Conservation (phyloP, 352 stramenopile genomes). For the Globisporangium cederbergense region DNA sequence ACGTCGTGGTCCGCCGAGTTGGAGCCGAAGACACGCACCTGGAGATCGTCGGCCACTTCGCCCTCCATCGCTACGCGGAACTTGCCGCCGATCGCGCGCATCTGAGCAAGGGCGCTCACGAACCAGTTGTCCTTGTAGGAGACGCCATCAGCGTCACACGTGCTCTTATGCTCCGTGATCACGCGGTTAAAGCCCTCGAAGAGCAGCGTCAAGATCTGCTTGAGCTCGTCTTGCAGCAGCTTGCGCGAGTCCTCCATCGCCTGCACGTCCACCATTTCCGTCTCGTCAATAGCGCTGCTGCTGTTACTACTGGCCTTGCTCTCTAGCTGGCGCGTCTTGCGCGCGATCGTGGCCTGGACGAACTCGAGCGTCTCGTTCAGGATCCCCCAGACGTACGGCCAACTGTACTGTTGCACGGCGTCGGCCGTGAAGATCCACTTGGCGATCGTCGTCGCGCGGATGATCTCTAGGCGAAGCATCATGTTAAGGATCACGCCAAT, state of each 20-base stretch:
- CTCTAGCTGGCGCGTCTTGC: conserved; percentile 35
- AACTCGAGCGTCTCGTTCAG: conserved; percentile 67
- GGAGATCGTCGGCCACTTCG: conserved; percentile 45
- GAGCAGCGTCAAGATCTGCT: conserved; percentile 46
- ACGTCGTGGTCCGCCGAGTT: conserved; percentile 59
- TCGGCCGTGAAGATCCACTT: conserved; percentile 81
- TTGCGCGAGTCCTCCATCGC: conserved; percentile 38
- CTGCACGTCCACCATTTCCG: conserved; percentile 47
- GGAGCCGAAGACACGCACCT: conserved; percentile 49
- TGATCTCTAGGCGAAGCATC: conserved; percentile 69
- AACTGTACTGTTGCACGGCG: conserved; percentile 85
- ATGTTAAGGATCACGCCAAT: conserved; percentile 78
- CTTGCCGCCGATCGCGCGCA: conserved; percentile 59
- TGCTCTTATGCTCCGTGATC: conserved; percentile 70
- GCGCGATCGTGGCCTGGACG: conserved; percentile 35
- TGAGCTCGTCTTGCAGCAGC: conserved; percentile 43
- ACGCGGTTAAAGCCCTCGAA: conserved; percentile 74
- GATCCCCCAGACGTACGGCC: conserved; percentile 86
- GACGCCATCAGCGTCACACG: conserved; percentile 68
- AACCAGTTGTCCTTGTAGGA: conserved; percentile 84
- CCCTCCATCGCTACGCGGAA: conserved; percentile 55
- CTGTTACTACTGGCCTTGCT: background rate
- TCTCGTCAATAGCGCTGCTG: conserved; percentile 26
- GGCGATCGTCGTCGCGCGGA: conserved; percentile 65
- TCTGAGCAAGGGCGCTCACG: conserved; percentile 59